These are phyloP conservation scores for Mortierella sp. DNA, from an alignment of 371 early-diverging fungal species.

Conservation along the genomic window DNA sequence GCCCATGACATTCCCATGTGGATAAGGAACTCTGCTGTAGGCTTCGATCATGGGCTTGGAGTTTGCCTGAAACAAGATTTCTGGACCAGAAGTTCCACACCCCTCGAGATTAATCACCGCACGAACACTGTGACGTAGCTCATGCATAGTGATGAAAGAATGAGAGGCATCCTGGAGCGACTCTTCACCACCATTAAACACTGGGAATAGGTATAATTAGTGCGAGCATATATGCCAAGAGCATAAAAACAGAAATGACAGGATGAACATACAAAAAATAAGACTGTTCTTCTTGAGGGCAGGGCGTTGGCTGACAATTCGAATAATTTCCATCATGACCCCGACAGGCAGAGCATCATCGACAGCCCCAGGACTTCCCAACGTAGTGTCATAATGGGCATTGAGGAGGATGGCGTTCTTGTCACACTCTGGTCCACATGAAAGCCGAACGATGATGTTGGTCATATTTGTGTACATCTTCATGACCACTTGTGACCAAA, in stretches of 20 bases:
- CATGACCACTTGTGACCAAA: constrained; percentile 61
- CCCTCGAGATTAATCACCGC: constrained; percentile 83
- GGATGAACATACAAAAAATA: constrained; percentile 65
- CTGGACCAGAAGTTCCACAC: constrained; percentile 78
- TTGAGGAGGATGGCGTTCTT: constrained; percentile 76
- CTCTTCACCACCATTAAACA: constrained; percentile 88
- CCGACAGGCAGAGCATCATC: constrained; percentile 81
- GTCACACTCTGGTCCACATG: constrained; percentile 75
- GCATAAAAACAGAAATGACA: not conserved
- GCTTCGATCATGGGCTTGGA: constrained; percentile 78
- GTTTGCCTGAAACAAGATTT: constrained; percentile 83
- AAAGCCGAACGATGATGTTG: constrained; percentile 78
- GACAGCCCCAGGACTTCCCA: constrained; percentile 71
- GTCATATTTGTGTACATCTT: constrained; percentile 79
- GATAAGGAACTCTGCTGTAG: constrained; percentile 74
- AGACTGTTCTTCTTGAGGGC: constrained; percentile 63
- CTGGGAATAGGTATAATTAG: constrained; percentile 25
- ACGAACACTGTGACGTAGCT: constrained; percentile 65
- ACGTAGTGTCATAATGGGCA: constrained; percentile 77
- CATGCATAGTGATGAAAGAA: constrained; percentile 77
- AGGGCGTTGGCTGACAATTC: constrained; percentile 66
- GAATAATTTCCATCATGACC: constrained; percentile 80
- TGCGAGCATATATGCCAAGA: not conserved
- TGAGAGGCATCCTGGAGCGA: constrained; percentile 56
- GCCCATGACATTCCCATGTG: constrained; percentile 78